Evolutionary conservation across 2,329 filamentous ascomycete species (phyloP).

Genomic region (Tolypocladium nubicola): DNA sequence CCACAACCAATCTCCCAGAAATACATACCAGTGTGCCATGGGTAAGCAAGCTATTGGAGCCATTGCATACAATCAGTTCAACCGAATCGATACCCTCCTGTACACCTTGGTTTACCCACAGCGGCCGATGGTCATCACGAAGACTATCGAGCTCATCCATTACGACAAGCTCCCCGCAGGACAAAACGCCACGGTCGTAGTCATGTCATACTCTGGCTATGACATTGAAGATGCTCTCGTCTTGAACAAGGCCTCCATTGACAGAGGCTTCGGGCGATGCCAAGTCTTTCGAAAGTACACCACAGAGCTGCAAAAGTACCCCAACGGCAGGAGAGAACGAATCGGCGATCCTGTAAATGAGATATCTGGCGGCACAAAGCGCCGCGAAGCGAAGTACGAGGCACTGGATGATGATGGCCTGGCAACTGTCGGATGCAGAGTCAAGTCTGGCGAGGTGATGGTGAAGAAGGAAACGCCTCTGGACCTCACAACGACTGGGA

Average conservation of each 20-base stretch:
- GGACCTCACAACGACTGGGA: constrained; percentile 62
- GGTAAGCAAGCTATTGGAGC: constrained; percentile 99
- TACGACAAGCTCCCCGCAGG: constrained; percentile 96
- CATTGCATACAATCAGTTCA: constrained; percentile 96
- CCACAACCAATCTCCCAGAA: constrained; percentile 96
- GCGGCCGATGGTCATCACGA: constrained; percentile 92
- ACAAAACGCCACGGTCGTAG: constrained; percentile 93
- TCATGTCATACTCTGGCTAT: constrained; percentile 99
- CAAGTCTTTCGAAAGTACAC: constrained; percentile 97
- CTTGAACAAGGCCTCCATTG: constrained; percentile 89
- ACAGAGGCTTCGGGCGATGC: constrained; percentile 90
- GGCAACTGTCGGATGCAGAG: constrained; percentile 71
- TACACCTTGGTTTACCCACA: constrained; percentile 98
- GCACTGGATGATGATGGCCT: constrained; percentile 79
- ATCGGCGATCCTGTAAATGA: constrained; percentile 46
- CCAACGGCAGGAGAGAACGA: constrained; percentile 64
- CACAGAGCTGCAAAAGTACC: constrained; percentile 77
- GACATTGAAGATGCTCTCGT: constrained; percentile 98
- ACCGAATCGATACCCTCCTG: constrained; percentile 88
- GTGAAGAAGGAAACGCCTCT: constrained; percentile 82
- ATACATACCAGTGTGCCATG: constrained; percentile 99
- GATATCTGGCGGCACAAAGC: constrained; percentile 46
- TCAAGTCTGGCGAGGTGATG: constrained; percentile 74
- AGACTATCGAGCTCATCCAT: constrained; percentile 91
- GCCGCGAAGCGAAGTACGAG: constrained; percentile 56